A percentile compares a stretch with the other conserved stretches of the same genome.
Evolutionary conservation across 352 stramenopile genomes (phyloP).

Genomic region (Phytophthora multivora): DNA sequence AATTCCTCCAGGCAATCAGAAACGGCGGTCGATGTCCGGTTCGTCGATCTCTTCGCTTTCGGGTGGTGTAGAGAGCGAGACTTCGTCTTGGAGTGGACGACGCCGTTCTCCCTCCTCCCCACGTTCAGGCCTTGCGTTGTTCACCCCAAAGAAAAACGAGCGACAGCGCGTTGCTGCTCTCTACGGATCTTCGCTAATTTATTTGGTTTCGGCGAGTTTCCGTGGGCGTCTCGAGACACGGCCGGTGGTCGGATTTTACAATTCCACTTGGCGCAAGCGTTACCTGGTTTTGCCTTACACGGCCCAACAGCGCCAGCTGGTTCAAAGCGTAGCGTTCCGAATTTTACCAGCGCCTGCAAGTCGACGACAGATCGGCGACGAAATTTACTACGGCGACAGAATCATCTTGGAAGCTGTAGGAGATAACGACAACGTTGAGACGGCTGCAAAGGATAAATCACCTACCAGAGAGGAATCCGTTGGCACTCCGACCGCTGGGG

Average conservation of each 20-base stretch:
- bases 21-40: slow-evolving; percentile 49
- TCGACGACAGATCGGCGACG: slow-evolving; percentile 57
- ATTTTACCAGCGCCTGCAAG: slow-evolving; percentile 69
- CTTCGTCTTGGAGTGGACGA: slow-evolving; percentile 35
- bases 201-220: slow-evolving; percentile 76
- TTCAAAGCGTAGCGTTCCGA: slow-evolving; percentile 76
- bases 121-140: slow-evolving; percentile 17
- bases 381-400: slow-evolving; percentile 79
- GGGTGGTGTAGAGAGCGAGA: slow-evolving; percentile 36
- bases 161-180: slow-evolving; percentile 45
- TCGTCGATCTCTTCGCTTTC: slow-evolving; percentile 61
- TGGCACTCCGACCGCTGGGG: slow-evolving; percentile 7
- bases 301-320: slow-evolving; percentile 64
- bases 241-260: slow-evolving; percentile 79
- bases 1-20: slow-evolving; percentile 13
- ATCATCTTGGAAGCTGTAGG: slow-evolving; percentile 70
- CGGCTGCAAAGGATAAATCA: slow-evolving; percentile 17
- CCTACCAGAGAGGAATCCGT: slow-evolving; percentile 21
- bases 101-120: slow-evolving; percentile 31
- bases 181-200: slow-evolving; percentile 73
- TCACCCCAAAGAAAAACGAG: slow-evolving; percentile 28
- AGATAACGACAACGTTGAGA: slow-evolving; percentile 23
- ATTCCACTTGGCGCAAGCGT: slow-evolving; percentile 80
- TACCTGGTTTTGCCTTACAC: slow-evolving; percentile 84
- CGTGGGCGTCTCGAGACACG: slow-evolving; percentile 75